Conservation (phyloP, 495 filamentous ascomycete species). For the Talaromyces borbonicus region DNA sequence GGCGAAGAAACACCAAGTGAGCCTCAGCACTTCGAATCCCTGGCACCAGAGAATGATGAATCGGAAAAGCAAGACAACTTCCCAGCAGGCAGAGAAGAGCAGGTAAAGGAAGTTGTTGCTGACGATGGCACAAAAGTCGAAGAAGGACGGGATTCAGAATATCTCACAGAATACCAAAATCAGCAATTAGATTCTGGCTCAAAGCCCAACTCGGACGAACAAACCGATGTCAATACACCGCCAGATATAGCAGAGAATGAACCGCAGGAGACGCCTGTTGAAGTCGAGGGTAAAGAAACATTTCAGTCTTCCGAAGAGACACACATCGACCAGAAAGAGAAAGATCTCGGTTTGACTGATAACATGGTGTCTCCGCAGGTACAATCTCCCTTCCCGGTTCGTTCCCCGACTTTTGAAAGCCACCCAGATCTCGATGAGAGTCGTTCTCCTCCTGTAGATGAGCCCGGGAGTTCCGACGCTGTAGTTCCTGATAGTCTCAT, state of each 20-base stretch:
- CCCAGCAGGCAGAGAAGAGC: too few relatives aligned
- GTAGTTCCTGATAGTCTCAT: slow-evolving; percentile 3
- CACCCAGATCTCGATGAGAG: slow-evolving; percentile 10
- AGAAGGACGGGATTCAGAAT: background rate
- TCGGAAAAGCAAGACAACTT: too few relatives aligned
- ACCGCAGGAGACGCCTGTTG: slow-evolving; percentile 25
- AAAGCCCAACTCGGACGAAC: slow-evolving; percentile 10
- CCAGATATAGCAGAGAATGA: slow-evolving; percentile 10
- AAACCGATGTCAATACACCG: slow-evolving; percentile 1
- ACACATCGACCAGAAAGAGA: slow-evolving; percentile 24
- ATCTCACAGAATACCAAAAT: background rate
- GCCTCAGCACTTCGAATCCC: too few relatives aligned
- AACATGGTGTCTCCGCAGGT: slow-evolving; percentile 41
- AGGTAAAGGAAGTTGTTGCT: slow-evolving; percentile 1
- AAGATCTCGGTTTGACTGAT: slow-evolving; percentile 41
- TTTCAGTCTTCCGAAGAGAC: slow-evolving; percentile 38
- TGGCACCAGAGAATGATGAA: too few relatives aligned
- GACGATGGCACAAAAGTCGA: background rate
- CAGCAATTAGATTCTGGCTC: background rate
- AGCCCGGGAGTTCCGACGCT: background rate
- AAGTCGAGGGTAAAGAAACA: slow-evolving; percentile 39
- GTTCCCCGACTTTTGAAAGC: slow-evolving; percentile 28
- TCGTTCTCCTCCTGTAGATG: slow-evolving; percentile 13
- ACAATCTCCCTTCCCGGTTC: slow-evolving; percentile 32
- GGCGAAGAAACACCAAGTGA: slow-evolving; percentile 12